Evolutionary conservation across 176 grass and related monocot species (phyloP).

Genomic region (Panicum miliaceum): DNA sequence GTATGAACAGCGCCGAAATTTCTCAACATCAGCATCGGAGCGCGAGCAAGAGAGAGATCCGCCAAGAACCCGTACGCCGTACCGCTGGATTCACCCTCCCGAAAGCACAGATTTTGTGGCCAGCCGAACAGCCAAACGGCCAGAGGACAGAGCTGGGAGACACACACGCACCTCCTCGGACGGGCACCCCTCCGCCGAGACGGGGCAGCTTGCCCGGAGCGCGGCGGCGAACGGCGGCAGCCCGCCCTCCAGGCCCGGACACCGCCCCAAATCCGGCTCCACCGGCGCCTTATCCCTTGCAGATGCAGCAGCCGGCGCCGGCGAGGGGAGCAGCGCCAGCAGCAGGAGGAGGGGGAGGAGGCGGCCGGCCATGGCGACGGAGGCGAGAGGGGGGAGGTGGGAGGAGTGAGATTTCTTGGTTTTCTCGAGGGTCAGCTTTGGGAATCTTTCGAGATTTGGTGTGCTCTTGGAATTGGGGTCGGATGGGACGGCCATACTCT

Average conservation of each 20-base stretch:
- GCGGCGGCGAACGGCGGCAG: constrained; percentile 46
- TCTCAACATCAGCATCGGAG: neutral
- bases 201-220: constrained; percentile 41
- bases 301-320: neutral
- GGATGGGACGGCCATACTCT: neutral
- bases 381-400: neutral
- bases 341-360: constrained; percentile 35
- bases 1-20: neutral
- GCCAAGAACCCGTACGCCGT: neutral
- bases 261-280: constrained; percentile 1
- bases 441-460: constrained; percentile 12
- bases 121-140: neutral
- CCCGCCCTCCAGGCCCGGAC: constrained; percentile 22
- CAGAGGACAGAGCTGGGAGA: neutral
- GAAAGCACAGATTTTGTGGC: constrained; percentile 26
- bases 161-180: constrained; percentile 46
- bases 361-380: constrained; percentile 50
- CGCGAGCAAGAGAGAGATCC: constrained; percentile 27
- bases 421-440: constrained; percentile 38
- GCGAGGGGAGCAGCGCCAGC: constrained; percentile 14
- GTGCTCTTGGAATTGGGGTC: neutral
- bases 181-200: constrained; percentile 32
- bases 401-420: constrained; percentile 46
- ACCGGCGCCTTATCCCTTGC: neutral
- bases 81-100: neutral